Evolutionary conservation across 177 flowering plant species (phyloP), one percentile per base, ranked within the genome.

Genomic region (Tripterygium wilfordii): DNA sequence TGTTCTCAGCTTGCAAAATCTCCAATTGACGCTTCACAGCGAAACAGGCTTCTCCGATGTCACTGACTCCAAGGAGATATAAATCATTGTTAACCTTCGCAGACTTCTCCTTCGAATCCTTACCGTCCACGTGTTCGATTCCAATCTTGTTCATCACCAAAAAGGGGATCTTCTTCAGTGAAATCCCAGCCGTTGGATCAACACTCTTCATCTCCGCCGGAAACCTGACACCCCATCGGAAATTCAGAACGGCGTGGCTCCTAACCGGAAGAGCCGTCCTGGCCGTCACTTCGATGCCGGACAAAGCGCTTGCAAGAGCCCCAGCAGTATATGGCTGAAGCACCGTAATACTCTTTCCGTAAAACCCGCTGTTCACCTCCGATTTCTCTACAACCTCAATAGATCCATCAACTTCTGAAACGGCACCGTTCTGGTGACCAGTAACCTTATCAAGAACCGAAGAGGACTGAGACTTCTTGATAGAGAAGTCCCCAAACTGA

Each of bases 141-240:
- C 78, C 69, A 16, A 87, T 73, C 49, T 90, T 90, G 47, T 74
- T 70, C 91, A 87, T 76, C 66, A 82, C 80, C 32, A 87, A 63
- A 25, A 74, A 53, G 5, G 88, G 94, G 21, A 82, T 53, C 48
- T 66, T 77, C 36, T 58, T 43, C 9, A 78, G 30, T 30, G 74
- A 45, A 42, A 79, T 57, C 60, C 54, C 66, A 8, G 57, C 71
- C 56, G 68, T 43, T 7, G 67, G 53, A 31, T 72, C 62, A 8
- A 27, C 37, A 27, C 23, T 44, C 49, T 27, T 49, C 15, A 54
- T 43, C 56, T 69, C 78, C 48, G 57, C 57, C 42, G 96, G 88
- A 48, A 79, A 56, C 57, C 76, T 70, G 3, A 85, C 43, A 2
- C 89, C 88, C 92, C 96, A 84, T 41, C 79, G 66, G 67, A 75